These are phyloP conservation scores for Trichoderma hamatum DNA, from an alignment of 2,329 filamentous ascomycete species.

Conservation along the genomic window DNA sequence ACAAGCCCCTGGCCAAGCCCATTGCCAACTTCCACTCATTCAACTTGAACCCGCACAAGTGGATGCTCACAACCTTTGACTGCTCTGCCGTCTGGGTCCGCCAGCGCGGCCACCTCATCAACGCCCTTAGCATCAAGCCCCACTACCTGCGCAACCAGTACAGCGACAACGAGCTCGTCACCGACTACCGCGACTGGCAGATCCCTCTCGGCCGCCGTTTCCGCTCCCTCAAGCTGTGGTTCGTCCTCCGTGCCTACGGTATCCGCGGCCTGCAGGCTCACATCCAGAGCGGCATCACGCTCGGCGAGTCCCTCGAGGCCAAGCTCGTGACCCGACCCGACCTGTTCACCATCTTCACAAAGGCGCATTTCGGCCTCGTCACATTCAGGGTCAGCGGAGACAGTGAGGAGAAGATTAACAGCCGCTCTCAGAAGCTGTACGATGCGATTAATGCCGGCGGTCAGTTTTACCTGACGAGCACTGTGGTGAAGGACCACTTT, in stretches of 20 bases:
- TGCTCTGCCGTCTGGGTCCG: conserved; percentile 79
- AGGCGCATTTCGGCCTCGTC: conserved; percentile 76
- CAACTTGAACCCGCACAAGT: conserved; percentile 97
- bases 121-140: conserved; percentile 76
- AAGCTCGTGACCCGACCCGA: conserved; percentile 63
- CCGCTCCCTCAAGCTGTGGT: conserved; percentile 91
- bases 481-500: conserved; percentile 71
- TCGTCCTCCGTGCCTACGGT: conserved; percentile 83
- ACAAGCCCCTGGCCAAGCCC: conserved; percentile 66
- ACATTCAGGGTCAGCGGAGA: conserved; percentile 65
- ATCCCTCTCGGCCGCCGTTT: conserved; percentile 90
- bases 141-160: conserved; percentile 81
- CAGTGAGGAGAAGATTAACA: conserved; percentile 60
- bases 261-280: conserved; percentile 74
- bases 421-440: conserved; percentile 72
- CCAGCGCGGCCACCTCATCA: conserved; percentile 73
- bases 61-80: conserved; percentile 94
- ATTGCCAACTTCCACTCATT: conserved; percentile 79
- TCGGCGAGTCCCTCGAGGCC: conserved; percentile 71
- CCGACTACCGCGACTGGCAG: conserved; percentile 96
- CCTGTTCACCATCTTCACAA: conserved; percentile 74
- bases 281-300: conserved; percentile 66
- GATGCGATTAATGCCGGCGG: conserved; percentile 73
- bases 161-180: conserved; percentile 81
- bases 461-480: conserved; percentile 81